Conservation (phyloP, 2,329 filamentous ascomycete genomes). For the Penicillium oxalicum region DNA sequence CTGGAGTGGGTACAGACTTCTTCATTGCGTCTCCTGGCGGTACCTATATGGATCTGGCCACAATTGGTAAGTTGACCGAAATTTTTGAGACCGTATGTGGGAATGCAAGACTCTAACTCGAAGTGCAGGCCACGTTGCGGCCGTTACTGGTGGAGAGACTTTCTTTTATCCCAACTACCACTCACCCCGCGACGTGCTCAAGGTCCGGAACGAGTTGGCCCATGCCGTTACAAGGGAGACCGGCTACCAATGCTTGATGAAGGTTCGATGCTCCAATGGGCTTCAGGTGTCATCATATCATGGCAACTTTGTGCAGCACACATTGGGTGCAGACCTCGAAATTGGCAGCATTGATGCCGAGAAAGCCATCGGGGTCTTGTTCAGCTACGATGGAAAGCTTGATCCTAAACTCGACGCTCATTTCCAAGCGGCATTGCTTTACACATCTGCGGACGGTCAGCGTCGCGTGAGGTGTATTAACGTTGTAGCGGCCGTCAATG, state of each 20-base stretch:
- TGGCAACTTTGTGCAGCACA: slow-evolving; percentile 93
- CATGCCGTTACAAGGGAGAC: slow-evolving; percentile 85
- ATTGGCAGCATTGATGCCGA: slow-evolving; percentile 89
- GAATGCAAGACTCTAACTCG: slow-evolving; percentile 3
- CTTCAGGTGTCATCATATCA: slow-evolving; percentile 91
- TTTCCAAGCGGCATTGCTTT: slow-evolving; percentile 91
- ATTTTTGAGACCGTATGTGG: not conserved
- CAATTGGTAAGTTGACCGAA: slow-evolving; percentile 59
- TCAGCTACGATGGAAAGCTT: slow-evolving; percentile 95
- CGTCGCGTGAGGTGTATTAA: slow-evolving; percentile 89
- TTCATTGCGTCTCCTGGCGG: slow-evolving; percentile 89
- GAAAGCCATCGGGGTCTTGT: slow-evolving; percentile 85
- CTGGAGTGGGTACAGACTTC: slow-evolving; percentile 84
- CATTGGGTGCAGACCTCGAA: slow-evolving; percentile 88
- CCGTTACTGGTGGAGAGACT: slow-evolving; percentile 86
- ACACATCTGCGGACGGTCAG: slow-evolving; percentile 85
- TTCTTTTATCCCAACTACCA: slow-evolving; percentile 98
- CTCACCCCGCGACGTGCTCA: slow-evolving; percentile 73
- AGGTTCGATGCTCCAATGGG: slow-evolving; percentile 95
- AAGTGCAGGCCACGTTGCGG: slow-evolving; percentile 65
- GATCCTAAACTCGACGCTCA: slow-evolving; percentile 94
- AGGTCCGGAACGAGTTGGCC: slow-evolving; percentile 76
- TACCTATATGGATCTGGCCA: slow-evolving; percentile 87
- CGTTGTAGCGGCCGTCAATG: slow-evolving; percentile 84
- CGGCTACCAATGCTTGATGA: slow-evolving; percentile 94